These are phyloP conservation scores for Tylopilus sp. DNA, from an alignment of 1,284 basidiomycete genomes.

Conservation along the genomic window DNA sequence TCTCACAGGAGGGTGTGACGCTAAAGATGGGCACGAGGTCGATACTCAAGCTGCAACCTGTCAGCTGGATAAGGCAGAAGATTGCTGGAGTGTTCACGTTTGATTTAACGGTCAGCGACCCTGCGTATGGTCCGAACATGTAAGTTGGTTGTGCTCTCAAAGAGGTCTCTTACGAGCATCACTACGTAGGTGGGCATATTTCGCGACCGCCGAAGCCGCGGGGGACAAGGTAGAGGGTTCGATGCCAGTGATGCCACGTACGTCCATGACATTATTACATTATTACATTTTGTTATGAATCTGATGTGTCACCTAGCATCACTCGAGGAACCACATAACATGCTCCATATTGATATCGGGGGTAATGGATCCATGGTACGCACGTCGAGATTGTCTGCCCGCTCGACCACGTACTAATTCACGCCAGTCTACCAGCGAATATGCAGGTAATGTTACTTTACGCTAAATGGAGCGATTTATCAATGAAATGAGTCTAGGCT, in stretches of 20 bases:
- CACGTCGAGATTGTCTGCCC: not conserved
- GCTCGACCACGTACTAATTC: not conserved
- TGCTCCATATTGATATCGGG: slow-evolving; percentile 13
- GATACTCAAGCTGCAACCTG: not conserved
- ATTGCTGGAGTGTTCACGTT: slow-evolving; percentile 11
- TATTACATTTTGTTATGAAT: not conserved
- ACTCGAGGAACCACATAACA: slow-evolving; percentile 18
- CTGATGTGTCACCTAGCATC: slow-evolving; percentile 8
- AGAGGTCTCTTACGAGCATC: not conserved
- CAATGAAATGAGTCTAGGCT: slow-evolving; percentile 1
- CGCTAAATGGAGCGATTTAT: not conserved
- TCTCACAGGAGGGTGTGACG: not conserved
- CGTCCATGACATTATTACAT: not conserved
- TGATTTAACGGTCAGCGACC: slow-evolving; percentile 8
- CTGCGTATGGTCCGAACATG: slow-evolving; percentile 15
- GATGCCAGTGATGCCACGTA: slow-evolving; percentile 14
- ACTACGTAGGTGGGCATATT: slow-evolving; percentile 15
- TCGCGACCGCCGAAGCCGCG: slow-evolving; percentile 9
- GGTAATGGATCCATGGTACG: slow-evolving; percentile 18
- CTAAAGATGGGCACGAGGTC: not conserved
- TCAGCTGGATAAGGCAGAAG: slow-evolving; percentile 16
- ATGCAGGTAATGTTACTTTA: slow-evolving; percentile 8
- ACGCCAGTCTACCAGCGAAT: slow-evolving; percentile 13
- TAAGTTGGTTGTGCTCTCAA: not conserved
- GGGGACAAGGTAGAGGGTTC: not conserved